Evolutionary conservation across 345 rosid species (phyloP), one percentile per base, ranked within the genome.

Genomic region (Kandelia obovata): DNA sequence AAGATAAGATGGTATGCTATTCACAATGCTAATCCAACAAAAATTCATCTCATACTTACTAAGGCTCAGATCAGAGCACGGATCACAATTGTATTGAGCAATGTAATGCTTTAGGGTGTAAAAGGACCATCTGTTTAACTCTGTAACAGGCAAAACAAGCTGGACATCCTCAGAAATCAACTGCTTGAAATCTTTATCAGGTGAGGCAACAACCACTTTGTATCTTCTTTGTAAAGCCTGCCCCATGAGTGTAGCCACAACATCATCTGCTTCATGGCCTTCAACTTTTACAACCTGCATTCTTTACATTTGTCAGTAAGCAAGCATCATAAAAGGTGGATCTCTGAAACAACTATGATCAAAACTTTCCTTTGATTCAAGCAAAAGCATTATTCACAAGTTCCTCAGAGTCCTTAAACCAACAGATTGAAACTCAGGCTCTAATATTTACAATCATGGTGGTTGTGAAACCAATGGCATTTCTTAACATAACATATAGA

Each of bases 171-270:
- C 95, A 71, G 95, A 91, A 56, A 94, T 82, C 79, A 94, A 76
- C 82, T 94, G 98, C 88, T 91, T 94, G 70, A 94, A 94, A 80
- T 91, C 97, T 84, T 94, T 94, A 74, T 94, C 98, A 4, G 96
- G 98, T 58, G 98, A 94, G 70, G 97, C 97, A 80, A 91, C 75
- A 70, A 89, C 96, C 20, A 79, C 95, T 0, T 72, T 75, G 66
- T 84, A 77, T 57, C 96, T 91, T 80, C 78, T 84, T 75, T 76
- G 78, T 57, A 89, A 71, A 64, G 82, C 98, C 80, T 91, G 97
- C 65, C 69, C 85, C 27, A 75, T 81, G 11, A 94, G 83, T 13
- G 97, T 91, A 34, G 96, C 98, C 53, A 94, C 87, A 25, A 94
- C 95, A 76, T 94, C 96, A 73, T 91, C 97, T 60, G 98, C 98